Conservation (phyloP, 106 monocot genomes). For the Dendrobium catenatum region DNA sequence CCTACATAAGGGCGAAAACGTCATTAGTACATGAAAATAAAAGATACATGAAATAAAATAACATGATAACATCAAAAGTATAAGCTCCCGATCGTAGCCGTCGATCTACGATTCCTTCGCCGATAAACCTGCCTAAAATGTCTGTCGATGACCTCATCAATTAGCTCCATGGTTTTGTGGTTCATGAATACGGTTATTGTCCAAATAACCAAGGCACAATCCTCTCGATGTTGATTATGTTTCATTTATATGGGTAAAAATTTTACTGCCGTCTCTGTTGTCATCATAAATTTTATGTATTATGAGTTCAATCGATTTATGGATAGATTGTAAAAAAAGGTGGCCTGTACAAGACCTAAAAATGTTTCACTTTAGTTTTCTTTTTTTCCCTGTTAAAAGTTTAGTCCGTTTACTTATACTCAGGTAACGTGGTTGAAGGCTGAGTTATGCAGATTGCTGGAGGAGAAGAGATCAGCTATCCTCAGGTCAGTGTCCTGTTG, state of each 20-base stretch:
- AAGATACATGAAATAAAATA: too few species aligned
- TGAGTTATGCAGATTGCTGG: slow-evolving; percentile 74
- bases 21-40: too few species aligned
- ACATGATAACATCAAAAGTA: too few species aligned
- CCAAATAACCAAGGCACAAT: neutral
- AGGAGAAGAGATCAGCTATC: slow-evolving; percentile 78
- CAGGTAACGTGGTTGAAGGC: slow-evolving; percentile 82
- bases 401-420: neutral
- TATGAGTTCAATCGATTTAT: neutral
- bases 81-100: too few species aligned
- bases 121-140: too few species aligned
- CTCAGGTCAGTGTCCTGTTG: slow-evolving; percentile 47
- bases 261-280: neutral
- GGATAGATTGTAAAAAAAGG: neutral
- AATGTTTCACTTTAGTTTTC: neutral
- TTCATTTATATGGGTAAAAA: neutral
- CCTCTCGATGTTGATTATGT: neutral
- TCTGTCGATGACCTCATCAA: too few species aligned
- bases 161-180: neutral
- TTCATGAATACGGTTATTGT: neutral
- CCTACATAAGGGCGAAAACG: too few species aligned
- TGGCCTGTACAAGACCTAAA: neutral
- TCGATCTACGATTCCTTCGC: too few species aligned
- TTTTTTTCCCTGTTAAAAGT: neutral
- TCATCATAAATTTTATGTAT: neutral